These are phyloP conservation scores for Marchantia paleacea DNA, from an alignment of 225 moss, liverwort and hornwort genomes.

Conservation along the genomic window DNA sequence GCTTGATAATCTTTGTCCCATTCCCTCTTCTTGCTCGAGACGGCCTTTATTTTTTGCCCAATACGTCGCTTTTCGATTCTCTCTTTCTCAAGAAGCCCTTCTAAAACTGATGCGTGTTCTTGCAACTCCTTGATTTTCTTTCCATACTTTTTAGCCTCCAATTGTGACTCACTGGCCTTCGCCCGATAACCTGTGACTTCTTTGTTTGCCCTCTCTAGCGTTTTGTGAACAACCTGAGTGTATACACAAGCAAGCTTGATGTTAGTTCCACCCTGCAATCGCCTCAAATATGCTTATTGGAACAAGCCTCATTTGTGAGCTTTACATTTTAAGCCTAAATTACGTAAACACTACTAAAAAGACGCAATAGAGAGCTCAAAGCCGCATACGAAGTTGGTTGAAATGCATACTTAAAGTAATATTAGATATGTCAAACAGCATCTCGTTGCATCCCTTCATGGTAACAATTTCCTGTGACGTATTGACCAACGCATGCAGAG, in stretches of 20 bases:
- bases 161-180: constrained; percentile 32
- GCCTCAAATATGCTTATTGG: not conserved
- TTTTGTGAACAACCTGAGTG: constrained; percentile 47
- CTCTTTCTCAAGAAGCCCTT: constrained; percentile 39
- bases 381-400: too few species aligned
- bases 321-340: not conserved
- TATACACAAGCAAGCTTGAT: not conserved
- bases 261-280: not conserved
- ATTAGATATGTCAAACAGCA: not conserved
- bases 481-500: too few species aligned
- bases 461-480: not conserved
- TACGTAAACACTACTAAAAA: not conserved
- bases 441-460: not conserved
- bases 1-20: constrained; percentile 39
- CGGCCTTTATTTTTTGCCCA: constrained; percentile 29
- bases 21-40: constrained; percentile 30
- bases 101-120: constrained; percentile 34
- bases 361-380: not conserved
- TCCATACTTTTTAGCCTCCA: constrained; percentile 35
- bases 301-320: not conserved
- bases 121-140: constrained; percentile 37
- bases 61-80: constrained; percentile 34
- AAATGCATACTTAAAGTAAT: not conserved
- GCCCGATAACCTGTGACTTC: constrained; percentile 37
- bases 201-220: constrained; percentile 43